Evolutionary conservation across 805 yeast genomes (phyloP).

Genomic region (Candida tibetensis): DNA sequence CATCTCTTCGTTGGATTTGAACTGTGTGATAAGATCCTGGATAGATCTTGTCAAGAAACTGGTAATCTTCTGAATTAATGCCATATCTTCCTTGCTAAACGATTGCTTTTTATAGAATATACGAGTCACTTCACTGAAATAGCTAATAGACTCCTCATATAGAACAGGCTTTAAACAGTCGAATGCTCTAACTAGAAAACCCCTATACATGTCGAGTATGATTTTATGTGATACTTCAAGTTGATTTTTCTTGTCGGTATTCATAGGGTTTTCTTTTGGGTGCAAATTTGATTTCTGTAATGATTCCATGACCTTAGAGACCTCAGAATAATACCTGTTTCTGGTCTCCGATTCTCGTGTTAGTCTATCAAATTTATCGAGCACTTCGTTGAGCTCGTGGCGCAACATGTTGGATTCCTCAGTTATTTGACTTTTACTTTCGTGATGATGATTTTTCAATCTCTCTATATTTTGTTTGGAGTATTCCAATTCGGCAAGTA

Average conservation of each 20-base stretch:
- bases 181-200: background rate
- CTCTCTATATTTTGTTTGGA: background rate
- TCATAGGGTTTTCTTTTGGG: too few species aligned
- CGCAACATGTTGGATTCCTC: too few species aligned
- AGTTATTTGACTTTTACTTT: too few species aligned
- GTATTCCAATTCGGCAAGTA: background rate
- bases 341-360: background rate
- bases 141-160: slow-evolving; percentile 7
- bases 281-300: too few species aligned
- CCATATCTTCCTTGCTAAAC: slow-evolving; percentile 1
- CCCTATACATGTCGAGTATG: background rate
- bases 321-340: background rate
- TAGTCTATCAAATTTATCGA: background rate
- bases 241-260: too few species aligned
- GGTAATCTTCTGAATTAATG: slow-evolving; percentile 1
- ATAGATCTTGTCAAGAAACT: slow-evolving; percentile 7
- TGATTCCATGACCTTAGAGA: background rate
- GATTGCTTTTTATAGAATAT: slow-evolving; percentile 1
- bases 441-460: too few species aligned
- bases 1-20: slow-evolving; percentile 5
- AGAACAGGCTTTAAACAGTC: slow-evolving; percentile 4
- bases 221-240: too few species aligned
- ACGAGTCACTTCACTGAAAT: slow-evolving; percentile 1
- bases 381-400: too few species aligned
- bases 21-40: slow-evolving; percentile 2